phyloP scores from a whole-genome alignment of 1,284 basidiomycete species.

The Ceratobasidium sp. region DNA sequence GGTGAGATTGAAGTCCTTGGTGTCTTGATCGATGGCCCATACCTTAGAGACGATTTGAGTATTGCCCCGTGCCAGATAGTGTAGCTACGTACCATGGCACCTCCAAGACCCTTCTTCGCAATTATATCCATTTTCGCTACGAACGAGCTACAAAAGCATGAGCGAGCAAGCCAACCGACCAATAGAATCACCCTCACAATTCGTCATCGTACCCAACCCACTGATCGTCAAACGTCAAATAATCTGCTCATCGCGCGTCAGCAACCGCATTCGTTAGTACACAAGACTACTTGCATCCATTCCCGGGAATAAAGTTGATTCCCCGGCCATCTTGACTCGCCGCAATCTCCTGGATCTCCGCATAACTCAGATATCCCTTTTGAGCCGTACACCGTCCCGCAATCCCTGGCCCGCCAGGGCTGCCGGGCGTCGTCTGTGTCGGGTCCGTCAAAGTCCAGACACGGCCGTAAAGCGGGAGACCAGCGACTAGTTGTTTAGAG shows the following conservation, averaged over 20 bases:
- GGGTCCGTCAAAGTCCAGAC: constrained; percentile 32
- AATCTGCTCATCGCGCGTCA: background rate
- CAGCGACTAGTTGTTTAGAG: background rate
- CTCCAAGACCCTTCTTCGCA: background rate
- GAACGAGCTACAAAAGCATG: background rate
- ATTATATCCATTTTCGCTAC: constrained; percentile 5
- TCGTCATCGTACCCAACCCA: constrained; percentile 35
- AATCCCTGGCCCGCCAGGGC: constrained; percentile 4
- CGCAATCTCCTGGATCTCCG: constrained; percentile 5
- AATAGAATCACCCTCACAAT: background rate
- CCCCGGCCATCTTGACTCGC: background rate
- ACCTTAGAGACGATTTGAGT: background rate
- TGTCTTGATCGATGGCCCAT: constrained; percentile 18
- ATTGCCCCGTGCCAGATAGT: too few species aligned
- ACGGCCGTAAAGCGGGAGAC: constrained; percentile 30
- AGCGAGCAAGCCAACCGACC: background rate
- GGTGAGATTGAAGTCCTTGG: constrained; percentile 7
- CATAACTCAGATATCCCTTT: constrained; percentile 5
- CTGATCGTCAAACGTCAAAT: constrained; percentile 24
- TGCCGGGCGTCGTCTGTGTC: background rate
- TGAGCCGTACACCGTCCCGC: constrained; percentile 21
- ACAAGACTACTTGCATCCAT: background rate
- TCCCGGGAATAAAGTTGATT: constrained; percentile 14
- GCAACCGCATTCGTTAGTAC: background rate
- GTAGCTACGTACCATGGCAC: background rate